Evolutionary conservation across 345 rosid species (phyloP), one percentile per base, ranked within the genome.

Genomic region (Leavenworthia alabamica): DNA sequence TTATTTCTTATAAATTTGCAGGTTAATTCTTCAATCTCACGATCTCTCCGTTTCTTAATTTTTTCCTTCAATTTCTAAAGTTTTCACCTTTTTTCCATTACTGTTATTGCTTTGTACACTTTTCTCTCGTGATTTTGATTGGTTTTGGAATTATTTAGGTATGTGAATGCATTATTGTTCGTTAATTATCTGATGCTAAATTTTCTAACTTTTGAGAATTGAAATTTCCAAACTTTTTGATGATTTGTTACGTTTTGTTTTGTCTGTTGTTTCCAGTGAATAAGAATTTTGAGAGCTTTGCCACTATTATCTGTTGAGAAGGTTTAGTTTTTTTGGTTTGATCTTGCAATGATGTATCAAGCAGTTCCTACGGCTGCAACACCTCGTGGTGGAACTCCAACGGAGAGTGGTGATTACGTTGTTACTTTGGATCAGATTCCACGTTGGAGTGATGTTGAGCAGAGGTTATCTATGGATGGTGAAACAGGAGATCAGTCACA

Each of bases 341-440:
- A 64, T 76, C 35, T 67, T 67, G 24, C 28, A 28, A 74, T 62
- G 60, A 91, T 91, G 96, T 84, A 86, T 75, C 82, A 83, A 45
- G 67, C 80, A 11, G 83, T 78, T 76, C 78, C 91, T 46, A 68
- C 98, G 23, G 82, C 83, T 3, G 41, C 73, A 6, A 46, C 77
- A 7, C 2, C 78, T 26, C 69, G 77, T 19, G 92, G 89, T 32
- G 92, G 86, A 33, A 66, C 56, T 10, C 83, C 83, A 0, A 66
- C 78, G 0, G 86, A 77, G 67, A 87, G 74, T 52, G 86, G 67
- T 60, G 83, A 82, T 68, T 74, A 77, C 55, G 84, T 81, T 7
- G 91, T 89, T 68, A 86, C 94, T 36, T 74, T 93, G 73, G 95
- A 86, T 75, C 95, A 87, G 61, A 83, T 89, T 60, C 99, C 96